These are phyloP conservation scores for Penicillium herquei DNA, from an alignment of 495 filamentous ascomycete species.

Conservation along the genomic window DNA sequence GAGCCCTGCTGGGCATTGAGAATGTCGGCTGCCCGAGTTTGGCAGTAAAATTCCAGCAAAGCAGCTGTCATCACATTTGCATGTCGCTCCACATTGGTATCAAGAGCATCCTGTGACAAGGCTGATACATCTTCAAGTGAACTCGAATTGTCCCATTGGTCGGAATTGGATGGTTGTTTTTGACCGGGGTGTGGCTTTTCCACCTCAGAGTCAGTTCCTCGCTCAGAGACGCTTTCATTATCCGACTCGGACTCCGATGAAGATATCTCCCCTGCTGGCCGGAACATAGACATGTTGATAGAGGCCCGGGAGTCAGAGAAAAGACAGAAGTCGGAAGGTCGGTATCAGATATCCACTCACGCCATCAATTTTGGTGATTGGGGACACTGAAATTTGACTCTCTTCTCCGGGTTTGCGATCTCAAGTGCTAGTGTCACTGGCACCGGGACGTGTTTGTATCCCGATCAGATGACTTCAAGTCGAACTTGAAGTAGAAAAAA, in stretches of 20 bases:
- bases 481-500: neutral
- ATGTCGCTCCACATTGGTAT: slow-evolving; percentile 35
- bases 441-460: too few species aligned
- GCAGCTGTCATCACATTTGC: slow-evolving; percentile 44
- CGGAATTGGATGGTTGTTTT: slow-evolving; percentile 4
- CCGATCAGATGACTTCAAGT: neutral
- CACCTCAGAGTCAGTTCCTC: neutral
- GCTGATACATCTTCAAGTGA: slow-evolving; percentile 23
- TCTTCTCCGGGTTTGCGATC: neutral
- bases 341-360: neutral
- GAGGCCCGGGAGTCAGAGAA: neutral
- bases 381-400: neutral
- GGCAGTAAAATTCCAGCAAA: slow-evolving; percentile 45
- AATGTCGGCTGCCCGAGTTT: slow-evolving; percentile 44
- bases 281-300: slow-evolving; percentile 47
- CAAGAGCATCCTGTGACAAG: slow-evolving; percentile 22
- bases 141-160: slow-evolving; percentile 12
- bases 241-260: slow-evolving; percentile 35
- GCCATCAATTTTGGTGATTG: neutral
- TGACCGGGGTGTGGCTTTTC: neutral
- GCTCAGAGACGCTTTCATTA: neutral
- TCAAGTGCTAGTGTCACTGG: too few species aligned
- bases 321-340: neutral
- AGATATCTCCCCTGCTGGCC: slow-evolving; percentile 38
- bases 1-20: slow-evolving; percentile 41